Conservation (phyloP, 139 green algal genomes). For the Zygnema circumcarinatum region DNA sequence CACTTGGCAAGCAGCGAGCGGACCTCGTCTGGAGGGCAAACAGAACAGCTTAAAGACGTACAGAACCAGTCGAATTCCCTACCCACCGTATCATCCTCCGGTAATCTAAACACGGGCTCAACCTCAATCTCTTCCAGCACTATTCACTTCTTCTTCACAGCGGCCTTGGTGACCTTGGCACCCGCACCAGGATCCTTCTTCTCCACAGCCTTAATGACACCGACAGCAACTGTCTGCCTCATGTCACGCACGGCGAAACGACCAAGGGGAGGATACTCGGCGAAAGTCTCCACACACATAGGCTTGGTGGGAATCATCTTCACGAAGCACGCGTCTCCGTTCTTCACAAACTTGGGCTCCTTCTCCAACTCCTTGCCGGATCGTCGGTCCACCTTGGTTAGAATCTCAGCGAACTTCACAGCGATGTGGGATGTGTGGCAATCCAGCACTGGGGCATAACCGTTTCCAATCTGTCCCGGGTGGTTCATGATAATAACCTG, state of each 20-base stretch:
- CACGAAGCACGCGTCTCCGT: constrained; percentile 74
- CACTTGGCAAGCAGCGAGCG: constrained; percentile 19
- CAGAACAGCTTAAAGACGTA: not conserved
- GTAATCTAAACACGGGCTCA: not conserved
- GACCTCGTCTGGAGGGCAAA: not conserved
- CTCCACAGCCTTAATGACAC: constrained; percentile 74
- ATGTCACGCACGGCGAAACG: constrained; percentile 78
- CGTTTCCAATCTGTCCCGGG: constrained; percentile 70
- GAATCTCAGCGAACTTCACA: constrained; percentile 74
- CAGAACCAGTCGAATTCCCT: constrained; percentile 5
- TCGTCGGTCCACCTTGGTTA: constrained; percentile 72
- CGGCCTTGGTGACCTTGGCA: constrained; percentile 67
- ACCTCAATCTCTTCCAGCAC: constrained; percentile 21
- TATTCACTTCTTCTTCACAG: constrained; percentile 69
- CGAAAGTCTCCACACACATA: constrained; percentile 79
- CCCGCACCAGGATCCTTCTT: constrained; percentile 68
- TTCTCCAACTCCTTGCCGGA: constrained; percentile 79
- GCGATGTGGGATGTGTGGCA: constrained; percentile 79
- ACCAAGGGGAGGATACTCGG: constrained; percentile 71
- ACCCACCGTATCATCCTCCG: not conserved
- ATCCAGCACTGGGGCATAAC: constrained; percentile 74
- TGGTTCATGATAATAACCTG: constrained; percentile 80
- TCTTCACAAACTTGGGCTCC: constrained; percentile 74
- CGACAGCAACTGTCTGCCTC: constrained; percentile 74
- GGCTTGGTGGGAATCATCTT: constrained; percentile 76